Evolutionary conservation across 108 stramenopile genomes (phyloP).

Genomic region (Bacterosira constricta): DNA sequence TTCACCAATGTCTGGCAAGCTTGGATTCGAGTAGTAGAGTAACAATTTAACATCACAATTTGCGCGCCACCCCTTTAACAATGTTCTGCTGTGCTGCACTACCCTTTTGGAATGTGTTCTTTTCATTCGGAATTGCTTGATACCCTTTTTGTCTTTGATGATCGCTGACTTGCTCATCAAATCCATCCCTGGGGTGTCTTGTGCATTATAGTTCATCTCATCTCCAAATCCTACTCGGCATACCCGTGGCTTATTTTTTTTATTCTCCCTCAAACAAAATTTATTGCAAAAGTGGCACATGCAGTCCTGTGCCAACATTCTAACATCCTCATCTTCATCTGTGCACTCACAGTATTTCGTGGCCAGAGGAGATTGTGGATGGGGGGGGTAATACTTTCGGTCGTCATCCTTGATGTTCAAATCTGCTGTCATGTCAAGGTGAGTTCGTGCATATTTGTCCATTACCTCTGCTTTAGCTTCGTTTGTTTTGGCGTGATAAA

Average conservation of each 20-base stretch:
- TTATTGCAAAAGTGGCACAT: background rate
- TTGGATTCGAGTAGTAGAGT: background rate
- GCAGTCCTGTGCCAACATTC: background rate
- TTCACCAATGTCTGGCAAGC: background rate
- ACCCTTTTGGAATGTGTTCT: constrained; percentile 1
- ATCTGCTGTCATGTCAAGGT: constrained; percentile 15
- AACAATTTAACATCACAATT: constrained; percentile 3
- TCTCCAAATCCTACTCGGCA: background rate
- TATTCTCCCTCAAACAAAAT: background rate
- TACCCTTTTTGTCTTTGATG: background rate
- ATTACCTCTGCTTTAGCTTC: constrained; percentile 1
- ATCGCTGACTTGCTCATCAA: background rate
- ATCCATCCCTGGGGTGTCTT: background rate
- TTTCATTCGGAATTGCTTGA: constrained; percentile 1
- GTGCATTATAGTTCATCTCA: background rate
- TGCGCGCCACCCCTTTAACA: background rate
- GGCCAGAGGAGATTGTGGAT: background rate
- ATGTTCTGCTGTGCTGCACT: constrained; percentile 5
- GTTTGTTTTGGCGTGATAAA: background rate
- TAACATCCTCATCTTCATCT: background rate
- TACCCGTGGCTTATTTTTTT: background rate
- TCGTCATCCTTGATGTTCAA: background rate
- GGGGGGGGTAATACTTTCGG: background rate
- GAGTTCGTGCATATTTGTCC: background rate
- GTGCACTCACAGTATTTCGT: background rate